phyloP scores from a whole-genome alignment of 2,329 filamentous ascomycete genomes.

The Neonectria sp. region DNA sequence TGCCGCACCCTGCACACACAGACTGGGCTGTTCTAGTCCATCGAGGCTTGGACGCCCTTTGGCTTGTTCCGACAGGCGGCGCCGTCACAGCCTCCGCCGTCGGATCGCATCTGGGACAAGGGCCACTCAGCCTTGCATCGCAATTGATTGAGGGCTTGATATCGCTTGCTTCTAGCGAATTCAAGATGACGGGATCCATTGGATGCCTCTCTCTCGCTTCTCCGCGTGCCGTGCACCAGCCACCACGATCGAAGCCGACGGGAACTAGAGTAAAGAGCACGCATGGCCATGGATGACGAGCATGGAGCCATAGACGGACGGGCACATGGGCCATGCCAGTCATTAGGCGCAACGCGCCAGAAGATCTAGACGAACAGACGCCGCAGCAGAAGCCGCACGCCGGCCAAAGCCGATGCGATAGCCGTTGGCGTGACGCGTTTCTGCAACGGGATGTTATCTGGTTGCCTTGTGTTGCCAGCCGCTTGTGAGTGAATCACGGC shows the following conservation, averaged over 20 bases:
- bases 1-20: constrained; percentile 2
- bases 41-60: constrained; percentile 42
- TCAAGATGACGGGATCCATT: constrained; percentile 35
- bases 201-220: constrained; percentile 43
- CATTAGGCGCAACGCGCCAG: constrained; percentile 13
- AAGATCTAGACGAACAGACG: constrained; percentile 6
- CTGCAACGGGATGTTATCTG: constrained; percentile 2
- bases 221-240: constrained; percentile 24
- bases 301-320: neutral
- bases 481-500: neutral
- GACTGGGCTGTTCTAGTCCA: constrained; percentile 25
- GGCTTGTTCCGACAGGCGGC: constrained; percentile 14
- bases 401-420: neutral
- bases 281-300: constrained; percentile 11
- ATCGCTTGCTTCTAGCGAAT: neutral
- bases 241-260: constrained; percentile 36
- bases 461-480: constrained; percentile 3
- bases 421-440: constrained; percentile 3
- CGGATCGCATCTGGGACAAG: constrained; percentile 14
- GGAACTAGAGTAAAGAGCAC: constrained; percentile 43
- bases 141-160: neutral
- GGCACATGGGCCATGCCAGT: constrained; percentile 18
- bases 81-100: constrained; percentile 43
- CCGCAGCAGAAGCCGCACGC: constrained; percentile 9
- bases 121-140: constrained; percentile 44